phyloP scores from a whole-genome alignment of 2,329 filamentous ascomycete genomes.

The Epichloe elymi region DNA sequence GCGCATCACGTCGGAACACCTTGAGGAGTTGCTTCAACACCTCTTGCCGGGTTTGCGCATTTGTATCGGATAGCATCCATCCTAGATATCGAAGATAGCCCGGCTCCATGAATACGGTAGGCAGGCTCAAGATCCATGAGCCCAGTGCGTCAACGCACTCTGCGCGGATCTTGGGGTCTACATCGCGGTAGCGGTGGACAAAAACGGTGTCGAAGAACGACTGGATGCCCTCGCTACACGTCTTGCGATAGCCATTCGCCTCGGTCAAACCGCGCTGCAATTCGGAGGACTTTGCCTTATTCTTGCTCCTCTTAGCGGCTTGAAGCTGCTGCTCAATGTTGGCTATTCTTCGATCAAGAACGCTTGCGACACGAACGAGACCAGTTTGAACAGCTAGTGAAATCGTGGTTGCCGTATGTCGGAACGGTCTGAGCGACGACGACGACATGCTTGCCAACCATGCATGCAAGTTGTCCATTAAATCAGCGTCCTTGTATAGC shows the following conservation, averaged over 20 bases:
- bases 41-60: conserved; percentile 63
- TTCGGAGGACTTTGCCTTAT: conserved; percentile 63
- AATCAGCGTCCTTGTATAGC: conserved; percentile 60
- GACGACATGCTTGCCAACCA: conserved; percentile 91
- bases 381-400: conserved; percentile 68
- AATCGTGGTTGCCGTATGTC: conserved; percentile 84
- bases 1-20: conserved; percentile 69
- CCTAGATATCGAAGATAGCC: conserved; percentile 86
- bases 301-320: conserved; percentile 57
- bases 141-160: conserved; percentile 83
- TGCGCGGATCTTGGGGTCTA: conserved; percentile 76
- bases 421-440: conserved; percentile 73
- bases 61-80: conserved; percentile 83
- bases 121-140: conserved; percentile 74
- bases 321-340: conserved; percentile 70
- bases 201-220: conserved; percentile 90
- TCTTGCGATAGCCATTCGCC: conserved; percentile 54
- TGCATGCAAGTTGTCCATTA: conserved; percentile 79
- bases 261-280: conserved; percentile 62
- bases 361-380: conserved; percentile 59
- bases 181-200: conserved; percentile 87
- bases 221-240: conserved; percentile 58
- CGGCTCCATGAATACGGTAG: conserved; percentile 81
- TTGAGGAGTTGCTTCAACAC: conserved; percentile 71
- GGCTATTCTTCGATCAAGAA: conserved; percentile 58